Evolutionary conservation across 2,329 filamentous ascomycete genomes (phyloP), one percentile per base, ranked within the genome.

Genomic region (Kalmusia sp.): DNA sequence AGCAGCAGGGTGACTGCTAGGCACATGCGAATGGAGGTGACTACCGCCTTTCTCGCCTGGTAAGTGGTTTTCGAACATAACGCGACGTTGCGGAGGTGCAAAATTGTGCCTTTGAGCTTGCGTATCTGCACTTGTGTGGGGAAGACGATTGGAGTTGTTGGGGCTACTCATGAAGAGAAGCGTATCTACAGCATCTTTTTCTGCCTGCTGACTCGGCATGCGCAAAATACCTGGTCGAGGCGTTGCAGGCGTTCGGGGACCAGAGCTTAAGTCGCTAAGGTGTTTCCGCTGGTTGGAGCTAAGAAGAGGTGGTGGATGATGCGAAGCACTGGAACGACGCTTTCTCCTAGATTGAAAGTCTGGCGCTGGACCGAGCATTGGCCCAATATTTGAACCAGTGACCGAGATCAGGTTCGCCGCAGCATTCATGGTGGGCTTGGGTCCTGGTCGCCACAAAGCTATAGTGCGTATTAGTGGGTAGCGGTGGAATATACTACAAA

Each of bases 151-250:
- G 1, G 88, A 88, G 71, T 91, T 90, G 14, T 87, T 87, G 0
- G 89, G 89, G 57, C 88, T 91, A 65, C 90, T 92, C 86, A 95
- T 89, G 67, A 93, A 92, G 22, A 93, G 79, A 21, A 95, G 76
- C 0, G 89, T 89, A 68, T 93, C 90, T 40, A 93, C 86, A 5
- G 91, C 91, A 64, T 93, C 91, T 66, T 92, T 89, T 68, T 95
- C 91, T 46, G 79, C 80, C 56, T 89, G 84, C 58, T 90, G 87
- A 51, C 87, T 87, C 1, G 87, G 87, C 25, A 88, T 90, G 55
- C 87, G 86, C 4, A 89, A 76, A 14, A 87, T 84, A 6, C 83
- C 80, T 49, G 68, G 58, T 74, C 71, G 45, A 72, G 75, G 40
- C 6, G 66, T 67, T 17, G 59, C 64, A 24, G 69, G 66, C 27